A percentile compares a stretch with the other conserved stretches of the same genome.
These are phyloP conservation scores for Madurella fahalii DNA, from an alignment of 2,329 filamentous ascomycete genomes.

Conservation along the genomic window DNA sequence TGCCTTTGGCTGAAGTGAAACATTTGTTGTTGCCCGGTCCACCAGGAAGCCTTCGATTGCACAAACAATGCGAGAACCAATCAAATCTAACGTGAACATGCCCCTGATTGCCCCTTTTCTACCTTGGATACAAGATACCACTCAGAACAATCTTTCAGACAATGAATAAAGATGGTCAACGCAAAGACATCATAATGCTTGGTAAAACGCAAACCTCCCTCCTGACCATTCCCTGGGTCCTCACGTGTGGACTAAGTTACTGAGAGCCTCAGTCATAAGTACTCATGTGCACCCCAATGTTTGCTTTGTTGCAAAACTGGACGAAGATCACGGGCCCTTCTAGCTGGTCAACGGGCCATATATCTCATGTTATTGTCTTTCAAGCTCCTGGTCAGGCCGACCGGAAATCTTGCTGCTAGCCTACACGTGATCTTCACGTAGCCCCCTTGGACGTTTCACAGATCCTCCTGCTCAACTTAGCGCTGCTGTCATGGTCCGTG, in stretches of 20 bases:
- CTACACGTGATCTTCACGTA: not conserved
- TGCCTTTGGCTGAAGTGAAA: too few relatives aligned
- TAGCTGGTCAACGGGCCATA: not conserved
- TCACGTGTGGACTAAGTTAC: not conserved
- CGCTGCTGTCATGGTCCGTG: not conserved
- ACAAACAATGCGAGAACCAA: not conserved
- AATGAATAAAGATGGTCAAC: too few relatives aligned
- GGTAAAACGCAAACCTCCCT: too few relatives aligned
- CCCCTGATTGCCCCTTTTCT: not conserved
- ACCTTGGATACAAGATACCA: not conserved
- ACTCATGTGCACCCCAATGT: not conserved
- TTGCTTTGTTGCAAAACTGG: not conserved
- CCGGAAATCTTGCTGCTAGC: not conserved
- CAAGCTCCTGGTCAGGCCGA: not conserved
- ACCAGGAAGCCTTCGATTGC: not conserved
- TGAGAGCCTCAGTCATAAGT: not conserved
- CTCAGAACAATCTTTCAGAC: too few relatives aligned
- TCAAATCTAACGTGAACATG: not conserved
- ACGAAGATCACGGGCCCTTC: not conserved
- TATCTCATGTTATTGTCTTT: not conserved
- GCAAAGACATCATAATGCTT: too few relatives aligned
- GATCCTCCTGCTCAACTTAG: not conserved
- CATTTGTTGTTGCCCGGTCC: not conserved
- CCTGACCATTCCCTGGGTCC: too few relatives aligned
- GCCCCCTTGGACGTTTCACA: not conserved